A percentile compares a stretch with the other conserved stretches of the same genome.
Conservation (phyloP, 768 basidiomycete species). For the Pisolithus marmoratus region DNA sequence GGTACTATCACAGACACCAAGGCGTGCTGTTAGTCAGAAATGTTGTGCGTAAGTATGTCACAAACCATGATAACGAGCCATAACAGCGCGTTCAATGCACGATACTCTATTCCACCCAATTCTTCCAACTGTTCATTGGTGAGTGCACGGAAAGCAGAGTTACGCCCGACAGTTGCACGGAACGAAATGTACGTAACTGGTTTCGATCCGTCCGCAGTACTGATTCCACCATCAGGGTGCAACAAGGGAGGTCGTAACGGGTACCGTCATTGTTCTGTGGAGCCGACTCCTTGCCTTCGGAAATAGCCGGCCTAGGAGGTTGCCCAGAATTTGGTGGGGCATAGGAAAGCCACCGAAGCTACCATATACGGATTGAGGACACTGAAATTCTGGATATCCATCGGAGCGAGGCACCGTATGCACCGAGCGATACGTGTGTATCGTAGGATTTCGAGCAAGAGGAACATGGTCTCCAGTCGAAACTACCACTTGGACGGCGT, state of each 20-base stretch:
- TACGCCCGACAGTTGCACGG: conserved; percentile 77
- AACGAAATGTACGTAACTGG: conserved; percentile 81
- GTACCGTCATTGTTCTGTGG: conserved; percentile 70
- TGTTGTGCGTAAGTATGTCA: conserved; percentile 8
- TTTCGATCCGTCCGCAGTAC: conserved; percentile 36
- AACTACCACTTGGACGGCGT: conserved; percentile 8
- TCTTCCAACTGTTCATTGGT: conserved; percentile 84
- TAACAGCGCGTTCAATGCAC: conserved; percentile 71
- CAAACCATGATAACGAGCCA: conserved; percentile 76
- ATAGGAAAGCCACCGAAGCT: conserved; percentile 74
- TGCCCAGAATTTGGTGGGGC: conserved; percentile 50
- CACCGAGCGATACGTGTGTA: conserved; percentile 5
- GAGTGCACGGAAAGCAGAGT: conserved; percentile 64
- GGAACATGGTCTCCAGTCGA: conserved; percentile 7
- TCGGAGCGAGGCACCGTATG: conserved; percentile 10
- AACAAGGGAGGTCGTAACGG: conserved; percentile 49
- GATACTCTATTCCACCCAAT: conserved; percentile 89
- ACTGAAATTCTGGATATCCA: conserved; percentile 12
- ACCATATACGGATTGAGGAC: conserved; percentile 30
- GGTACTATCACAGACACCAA: conserved; percentile 52
- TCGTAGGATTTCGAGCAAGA: conserved; percentile 12
- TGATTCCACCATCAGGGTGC: conserved; percentile 10
- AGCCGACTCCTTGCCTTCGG: conserved; percentile 56
- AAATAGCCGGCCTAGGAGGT: conserved; percentile 50
- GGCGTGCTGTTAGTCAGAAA: not conserved